Conservation (phyloP, 331 rosid genomes). For the Pyracantha coccinea region DNA sequence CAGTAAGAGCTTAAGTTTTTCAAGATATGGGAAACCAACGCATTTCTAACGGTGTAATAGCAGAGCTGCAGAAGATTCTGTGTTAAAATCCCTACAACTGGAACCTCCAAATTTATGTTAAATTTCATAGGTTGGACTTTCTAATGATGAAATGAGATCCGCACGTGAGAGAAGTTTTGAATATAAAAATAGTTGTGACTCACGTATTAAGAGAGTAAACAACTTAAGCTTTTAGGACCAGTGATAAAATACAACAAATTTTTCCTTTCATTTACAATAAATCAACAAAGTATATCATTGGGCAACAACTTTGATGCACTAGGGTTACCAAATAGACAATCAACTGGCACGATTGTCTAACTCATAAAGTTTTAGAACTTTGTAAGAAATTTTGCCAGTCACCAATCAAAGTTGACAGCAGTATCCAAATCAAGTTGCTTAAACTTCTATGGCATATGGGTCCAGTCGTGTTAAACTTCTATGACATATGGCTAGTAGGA, state of each 20-base stretch:
- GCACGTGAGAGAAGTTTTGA: not conserved
- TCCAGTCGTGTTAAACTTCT: not conserved
- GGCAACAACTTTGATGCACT: too few species aligned
- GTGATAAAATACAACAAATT: not conserved
- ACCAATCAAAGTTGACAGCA: not conserved
- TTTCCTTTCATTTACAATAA: too few species aligned
- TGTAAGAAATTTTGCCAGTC: not conserved
- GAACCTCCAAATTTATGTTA: not conserved
- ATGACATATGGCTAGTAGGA: not conserved
- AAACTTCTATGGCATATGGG: not conserved
- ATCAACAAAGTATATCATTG: too few species aligned
- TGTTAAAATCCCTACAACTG: not conserved
- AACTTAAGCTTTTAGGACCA: not conserved
- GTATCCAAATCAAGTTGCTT: not conserved
- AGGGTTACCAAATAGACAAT: too few species aligned
- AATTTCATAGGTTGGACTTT: not conserved
- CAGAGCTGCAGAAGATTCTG: not conserved
- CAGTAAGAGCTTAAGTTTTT: not conserved
- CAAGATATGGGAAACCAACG: not conserved
- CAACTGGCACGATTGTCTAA: not conserved
- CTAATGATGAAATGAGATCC: not conserved
- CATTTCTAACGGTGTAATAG: not conserved
- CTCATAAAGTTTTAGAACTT: not conserved
- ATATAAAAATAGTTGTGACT: not conserved
- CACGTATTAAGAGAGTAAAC: not conserved